These are phyloP conservation scores for Teratosphaeria destructans DNA, from an alignment of 2,329 filamentous ascomycete genomes.

Conservation along the genomic window DNA sequence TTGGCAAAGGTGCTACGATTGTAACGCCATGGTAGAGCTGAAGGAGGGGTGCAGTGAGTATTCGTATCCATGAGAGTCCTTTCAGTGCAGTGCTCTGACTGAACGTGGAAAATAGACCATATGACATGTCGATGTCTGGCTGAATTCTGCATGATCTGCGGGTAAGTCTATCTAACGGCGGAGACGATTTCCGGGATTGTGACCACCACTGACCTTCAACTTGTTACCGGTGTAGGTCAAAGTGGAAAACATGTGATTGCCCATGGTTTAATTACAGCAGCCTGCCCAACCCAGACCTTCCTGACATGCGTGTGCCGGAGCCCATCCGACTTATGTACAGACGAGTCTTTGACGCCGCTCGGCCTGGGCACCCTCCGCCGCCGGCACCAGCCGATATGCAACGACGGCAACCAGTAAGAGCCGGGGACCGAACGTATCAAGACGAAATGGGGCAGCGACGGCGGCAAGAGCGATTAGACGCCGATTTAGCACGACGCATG, in stretches of 20 bases:
- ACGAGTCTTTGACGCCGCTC: slow-evolving; percentile 14
- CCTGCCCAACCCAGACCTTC: slow-evolving; percentile 41
- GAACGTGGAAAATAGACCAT: slow-evolving; percentile 40
- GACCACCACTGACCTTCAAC: background rate
- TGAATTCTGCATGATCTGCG: slow-evolving; percentile 82
- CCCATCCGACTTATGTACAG: slow-evolving; percentile 29
- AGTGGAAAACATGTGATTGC: slow-evolving; percentile 77
- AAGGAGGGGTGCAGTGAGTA: slow-evolving; percentile 59
- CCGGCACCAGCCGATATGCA: slow-evolving; percentile 9
- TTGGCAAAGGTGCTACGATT: slow-evolving; percentile 68
- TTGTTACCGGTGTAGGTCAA: slow-evolving; percentile 20
- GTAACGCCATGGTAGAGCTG: slow-evolving; percentile 63
- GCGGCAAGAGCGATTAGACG: slow-evolving; percentile 37
- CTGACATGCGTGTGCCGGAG: slow-evolving; percentile 43
- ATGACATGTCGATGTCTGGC: slow-evolving; percentile 79
- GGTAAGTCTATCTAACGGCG: slow-evolving; percentile 21
- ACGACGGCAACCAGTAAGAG: slow-evolving; percentile 29
- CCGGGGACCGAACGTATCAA: slow-evolving; percentile 18
- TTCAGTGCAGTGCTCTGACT: background rate
- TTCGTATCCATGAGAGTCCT: background rate
- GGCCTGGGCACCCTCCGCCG: slow-evolving; percentile 6
- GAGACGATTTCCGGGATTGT: background rate
- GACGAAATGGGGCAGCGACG: slow-evolving; percentile 30
- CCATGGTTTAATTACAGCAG: slow-evolving; percentile 61
- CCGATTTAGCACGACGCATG: slow-evolving; percentile 41